Conservation (phyloP, 768 basidiomycete species). For the Aureoboletus auriporus region DNA sequence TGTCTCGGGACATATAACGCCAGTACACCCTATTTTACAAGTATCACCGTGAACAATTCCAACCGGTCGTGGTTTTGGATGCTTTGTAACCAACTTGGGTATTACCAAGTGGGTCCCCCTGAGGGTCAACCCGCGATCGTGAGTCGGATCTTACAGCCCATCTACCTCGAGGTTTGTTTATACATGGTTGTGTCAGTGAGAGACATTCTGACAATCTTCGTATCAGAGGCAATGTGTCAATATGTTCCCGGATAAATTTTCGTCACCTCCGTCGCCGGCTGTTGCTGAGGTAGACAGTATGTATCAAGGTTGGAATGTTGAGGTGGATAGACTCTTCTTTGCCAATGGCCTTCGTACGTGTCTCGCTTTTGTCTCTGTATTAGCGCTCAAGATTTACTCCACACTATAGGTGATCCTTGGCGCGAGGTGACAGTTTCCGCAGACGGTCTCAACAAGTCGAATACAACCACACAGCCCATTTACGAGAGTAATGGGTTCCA, state of each 20-base stretch:
- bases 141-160: conserved; percentile 31
- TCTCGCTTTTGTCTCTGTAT: neutral
- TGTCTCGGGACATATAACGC: conserved; percentile 42
- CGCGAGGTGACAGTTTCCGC: conserved; percentile 65
- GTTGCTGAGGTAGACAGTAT: conserved; percentile 40
- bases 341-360: conserved; percentile 61
- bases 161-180: conserved; percentile 23
- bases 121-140: conserved; percentile 31
- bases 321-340: conserved; percentile 58
- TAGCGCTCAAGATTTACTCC: neutral
- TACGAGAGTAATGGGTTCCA: conserved; percentile 62
- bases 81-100: conserved; percentile 71
- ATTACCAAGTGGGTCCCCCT: conserved; percentile 37
- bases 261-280: conserved; percentile 40
- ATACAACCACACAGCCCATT: conserved; percentile 54
- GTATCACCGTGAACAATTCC: conserved; percentile 52
- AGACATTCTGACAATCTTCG: neutral
- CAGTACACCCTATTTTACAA: conserved; percentile 35
- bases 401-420: conserved; percentile 62
- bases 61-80: conserved; percentile 71
- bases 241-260: conserved; percentile 62
- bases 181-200: no score
- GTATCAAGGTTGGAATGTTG: conserved; percentile 63
- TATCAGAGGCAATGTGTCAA: conserved; percentile 61
- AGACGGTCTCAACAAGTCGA: conserved; percentile 39